These are phyloP conservation scores for Vaccinium macrocarpon DNA, from an alignment of 148 eudicot species.

Conservation along the genomic window DNA sequence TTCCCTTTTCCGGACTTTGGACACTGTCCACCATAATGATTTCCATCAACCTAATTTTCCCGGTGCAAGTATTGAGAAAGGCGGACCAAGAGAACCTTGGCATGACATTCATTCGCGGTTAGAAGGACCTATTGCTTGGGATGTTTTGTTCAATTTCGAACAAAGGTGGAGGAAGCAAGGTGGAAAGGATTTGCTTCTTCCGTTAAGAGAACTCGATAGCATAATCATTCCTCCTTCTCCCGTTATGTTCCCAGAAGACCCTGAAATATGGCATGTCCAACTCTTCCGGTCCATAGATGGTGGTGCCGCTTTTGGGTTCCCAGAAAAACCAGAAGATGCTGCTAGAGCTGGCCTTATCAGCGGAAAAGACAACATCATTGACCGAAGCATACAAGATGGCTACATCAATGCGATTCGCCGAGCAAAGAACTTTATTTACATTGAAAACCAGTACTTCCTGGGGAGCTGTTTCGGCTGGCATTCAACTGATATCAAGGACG, in stretches of 20 bases:
- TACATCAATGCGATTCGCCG: conserved; percentile 54
- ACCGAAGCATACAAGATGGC: conserved; percentile 49
- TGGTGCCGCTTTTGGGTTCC: conserved; percentile 54
- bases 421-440: conserved; percentile 40
- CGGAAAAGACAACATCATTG: conserved; percentile 48
- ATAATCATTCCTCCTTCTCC: conserved; percentile 46
- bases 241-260: conserved; percentile 35
- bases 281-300: conserved; percentile 53
- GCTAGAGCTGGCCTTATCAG: conserved; percentile 40
- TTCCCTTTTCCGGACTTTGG: conserved; percentile 45
- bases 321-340: conserved; percentile 49
- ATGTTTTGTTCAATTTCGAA: conserved; percentile 48
- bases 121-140: conserved; percentile 58
- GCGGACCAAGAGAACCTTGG: conserved; percentile 69
- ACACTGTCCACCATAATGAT: conserved; percentile 42
- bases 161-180: conserved; percentile 62
- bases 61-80: conserved; percentile 37
- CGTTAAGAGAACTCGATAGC: conserved; percentile 31
- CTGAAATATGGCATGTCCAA: conserved; percentile 48
- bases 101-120: conserved; percentile 50
- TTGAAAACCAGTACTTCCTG: conserved; percentile 41
- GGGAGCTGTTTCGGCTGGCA: conserved; percentile 54
- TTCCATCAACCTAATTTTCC: conserved; percentile 52
- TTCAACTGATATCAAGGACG: conserved; percentile 26
- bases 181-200: conserved; percentile 29